Evolutionary conservation across 495 filamentous ascomycete species (phyloP).

Genomic region (Hypoxylon trugodes): DNA sequence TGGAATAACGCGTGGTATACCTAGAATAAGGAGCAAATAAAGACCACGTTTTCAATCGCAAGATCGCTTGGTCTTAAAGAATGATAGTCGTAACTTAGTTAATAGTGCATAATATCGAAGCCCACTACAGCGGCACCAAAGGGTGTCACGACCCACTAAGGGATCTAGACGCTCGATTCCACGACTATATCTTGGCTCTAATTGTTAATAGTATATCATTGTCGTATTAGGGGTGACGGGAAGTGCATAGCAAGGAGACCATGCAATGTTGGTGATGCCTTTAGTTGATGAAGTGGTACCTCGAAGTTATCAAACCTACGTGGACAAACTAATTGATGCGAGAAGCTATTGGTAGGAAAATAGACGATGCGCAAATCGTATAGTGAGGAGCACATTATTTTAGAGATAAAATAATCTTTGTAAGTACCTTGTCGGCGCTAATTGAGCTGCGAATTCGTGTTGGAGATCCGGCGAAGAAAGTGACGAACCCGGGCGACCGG

Average conservation of each 20-base stretch:
- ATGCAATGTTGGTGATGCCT: not conserved
- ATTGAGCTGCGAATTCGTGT: not conserved
- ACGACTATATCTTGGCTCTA: no score
- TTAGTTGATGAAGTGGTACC: not conserved
- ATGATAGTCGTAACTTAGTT: no score
- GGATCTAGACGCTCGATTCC: no score
- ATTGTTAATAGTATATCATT: no score
- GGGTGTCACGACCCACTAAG: no score
- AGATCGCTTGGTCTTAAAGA: no score
- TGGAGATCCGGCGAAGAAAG: not conserved
- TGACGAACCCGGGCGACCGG: constrained; percentile 13
- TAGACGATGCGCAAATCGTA: not conserved
- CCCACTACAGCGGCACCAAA: no score
- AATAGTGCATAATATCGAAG: no score
- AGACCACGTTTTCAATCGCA: no score
- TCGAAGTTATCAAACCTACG: not conserved
- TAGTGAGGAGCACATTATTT: not conserved
- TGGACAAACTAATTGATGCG: not conserved
- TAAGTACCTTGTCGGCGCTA: not conserved
- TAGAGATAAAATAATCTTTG: constrained; percentile 7
- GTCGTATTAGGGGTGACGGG: no score
- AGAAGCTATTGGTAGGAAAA: constrained; percentile 1
- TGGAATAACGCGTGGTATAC: no score
- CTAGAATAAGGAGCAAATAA: no score
- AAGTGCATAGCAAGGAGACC: not conserved